Base-by-base conservation (phyloP, 2,329 filamentous ascomycete species). In the Scedosporium apiospermum region DNA sequence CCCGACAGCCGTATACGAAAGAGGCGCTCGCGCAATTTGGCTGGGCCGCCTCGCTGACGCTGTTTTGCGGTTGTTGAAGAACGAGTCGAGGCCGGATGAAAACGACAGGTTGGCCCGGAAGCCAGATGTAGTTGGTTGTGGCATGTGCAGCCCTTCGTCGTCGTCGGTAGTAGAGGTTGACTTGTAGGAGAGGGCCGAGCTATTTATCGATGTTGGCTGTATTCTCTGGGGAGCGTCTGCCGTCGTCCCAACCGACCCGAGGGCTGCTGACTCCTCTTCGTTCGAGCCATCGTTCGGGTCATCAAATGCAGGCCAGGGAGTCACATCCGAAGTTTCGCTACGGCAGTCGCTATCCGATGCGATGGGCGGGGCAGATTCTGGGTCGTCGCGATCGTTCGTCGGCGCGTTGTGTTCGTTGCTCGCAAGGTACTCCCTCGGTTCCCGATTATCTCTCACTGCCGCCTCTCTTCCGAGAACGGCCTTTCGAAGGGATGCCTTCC, bases 131-230 rank as follows among this genome's bases (percentile, higher is more conserved):
- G 71, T 77, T 63, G 75, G 77, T 38, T 72, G 71, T 2, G 82
- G 78, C 63, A 93, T 87, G 44, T 88, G 86, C 34, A 91, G 76
- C 16, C 84, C 75, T 60, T 96, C 91, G 65, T 96, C 91, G 64
- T 96, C 91, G 71, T 96, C 90, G 1, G 90, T 96, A 3, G 89
- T 92, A 9, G 70, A 72, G 9, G 68, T 71, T 27, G 88, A 90
- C 44, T 87, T 83, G 69, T 89, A 83, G 14, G 83, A 81, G 64
- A 85, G 79, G 21, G 80, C 79, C 41, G 84, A 81, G 68, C 80
- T 84, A 30, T 59, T 16, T n/a, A 53, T 51, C n/a, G 57, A 34
- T 34, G 23, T 44, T 18, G 26, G 57, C 10, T 46, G 12, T 6
- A 57, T 61, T 59, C 16, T 63, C 12, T 27, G 58, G 60, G 64